Evolutionary conservation across 2,329 filamentous ascomycete species (phyloP), one percentile per base, ranked within the genome.

Genomic region (Penicillium paneum): DNA sequence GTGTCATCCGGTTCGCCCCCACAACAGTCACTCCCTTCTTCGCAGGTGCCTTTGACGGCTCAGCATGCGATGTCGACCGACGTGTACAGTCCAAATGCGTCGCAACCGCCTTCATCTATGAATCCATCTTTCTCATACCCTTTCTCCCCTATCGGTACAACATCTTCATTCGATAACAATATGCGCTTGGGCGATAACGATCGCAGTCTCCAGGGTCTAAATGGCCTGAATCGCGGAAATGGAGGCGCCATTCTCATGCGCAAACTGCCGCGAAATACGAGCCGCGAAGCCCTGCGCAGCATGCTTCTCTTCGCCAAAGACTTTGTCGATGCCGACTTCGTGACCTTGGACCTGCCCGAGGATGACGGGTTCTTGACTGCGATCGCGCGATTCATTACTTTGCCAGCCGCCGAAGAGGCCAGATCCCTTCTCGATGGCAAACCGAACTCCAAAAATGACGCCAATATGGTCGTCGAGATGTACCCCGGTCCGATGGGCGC

Each of bases 231-330:
- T 47, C 66, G 67, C 49, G 60, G 54, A 41, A 68, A 64, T 19
- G 68, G 67, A 48, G 69, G 74, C 42, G 71, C 75, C 42, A 76
- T 87, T 56, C 69, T 83, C 52, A 77, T 87, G 73, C 82, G 83
- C 64, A 83, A 80, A 62, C 75, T 87, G 13, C 82, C 84, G 4
- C 78, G 76, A 55, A 84, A 79, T 66, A 85, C 80, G 40, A 82
- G 79, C 64, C 71, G 76, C 47, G 83, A 86, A 58, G 76, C 81
- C 17, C 76, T 87, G 52, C 79, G 81, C 60, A 84, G 81, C 67
- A 84, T 87, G 76, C 74, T 87, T 6, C 75, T 86, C n/a, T 87
- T 87, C 62, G 82, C 84, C 19, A 83, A 84, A 62, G 83, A 86
- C 58, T 76, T 86, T 45, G 72, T 84, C 45, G 81, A 84, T 58